A percentile compares a stretch with the other conserved stretches of the same genome.
Evolutionary conservation across 2,329 filamentous ascomycete genomes (phyloP).

Genomic region (Ophiostoma sp.): DNA sequence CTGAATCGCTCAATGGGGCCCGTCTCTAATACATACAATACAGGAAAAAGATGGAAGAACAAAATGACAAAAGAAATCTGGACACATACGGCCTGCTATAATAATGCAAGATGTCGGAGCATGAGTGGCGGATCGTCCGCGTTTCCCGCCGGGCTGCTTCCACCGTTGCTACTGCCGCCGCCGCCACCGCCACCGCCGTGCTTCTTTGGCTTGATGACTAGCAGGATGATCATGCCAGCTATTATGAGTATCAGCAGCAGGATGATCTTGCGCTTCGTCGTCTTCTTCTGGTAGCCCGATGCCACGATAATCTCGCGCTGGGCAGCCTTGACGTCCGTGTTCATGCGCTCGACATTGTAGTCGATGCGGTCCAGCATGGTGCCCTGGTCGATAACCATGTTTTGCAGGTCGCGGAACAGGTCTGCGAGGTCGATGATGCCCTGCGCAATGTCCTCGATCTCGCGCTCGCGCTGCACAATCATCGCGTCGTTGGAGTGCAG

Average conservation of each 20-base stretch:
- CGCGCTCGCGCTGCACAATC: constrained; percentile 86
- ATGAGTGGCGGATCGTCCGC: background rate
- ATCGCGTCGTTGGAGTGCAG: constrained; percentile 71
- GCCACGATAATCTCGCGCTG: constrained; percentile 88
- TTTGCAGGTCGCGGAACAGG: constrained; percentile 92
- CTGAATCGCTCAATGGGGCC: constrained; percentile 11
- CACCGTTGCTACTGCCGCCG: background rate
- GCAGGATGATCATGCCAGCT: constrained; percentile 76
- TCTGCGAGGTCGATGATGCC: constrained; percentile 96
- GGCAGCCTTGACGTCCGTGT: constrained; percentile 84
- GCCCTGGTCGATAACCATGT: constrained; percentile 89
- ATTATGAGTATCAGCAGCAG: constrained; percentile 80
- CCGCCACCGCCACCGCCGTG: constrained; percentile 29
- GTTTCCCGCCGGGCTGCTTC: background rate
- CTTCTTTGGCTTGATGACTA: constrained; percentile 72
- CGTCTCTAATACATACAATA: constrained; percentile 11
- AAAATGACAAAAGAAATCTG: constrained; percentile 4
- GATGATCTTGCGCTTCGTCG: constrained; percentile 88
- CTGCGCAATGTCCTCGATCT: constrained; percentile 97
- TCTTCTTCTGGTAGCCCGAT: constrained; percentile 80
- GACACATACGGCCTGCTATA: background rate
- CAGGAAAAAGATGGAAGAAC: background rate
- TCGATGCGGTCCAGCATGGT: constrained; percentile 92
- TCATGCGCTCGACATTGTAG: constrained; percentile 96
- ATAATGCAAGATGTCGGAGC: background rate